Evolutionary conservation across 192 early-diverging fungal genomes (phyloP), one percentile per base, ranked within the genome.

Genomic region (Phycomyces nitens): DNA sequence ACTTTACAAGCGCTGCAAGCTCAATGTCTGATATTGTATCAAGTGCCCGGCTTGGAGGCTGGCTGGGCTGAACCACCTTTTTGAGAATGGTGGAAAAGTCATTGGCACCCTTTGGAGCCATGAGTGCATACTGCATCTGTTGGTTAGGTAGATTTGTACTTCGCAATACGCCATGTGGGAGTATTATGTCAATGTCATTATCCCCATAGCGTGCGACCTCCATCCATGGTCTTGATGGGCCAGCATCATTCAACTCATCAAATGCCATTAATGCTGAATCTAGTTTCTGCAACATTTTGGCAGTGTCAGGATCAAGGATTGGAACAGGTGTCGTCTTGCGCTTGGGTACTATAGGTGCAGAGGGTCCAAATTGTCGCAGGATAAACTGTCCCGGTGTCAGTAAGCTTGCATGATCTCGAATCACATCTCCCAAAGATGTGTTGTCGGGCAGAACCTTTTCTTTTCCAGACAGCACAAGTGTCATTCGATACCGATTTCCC

Each of bases 151-250:
- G 34, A 0, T n/a, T n/a, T 9, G 62, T 63, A 12, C 52, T 54
- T 54, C 62, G 27, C 0, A 63, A 21, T 4, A 63, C 27, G 0
- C 62, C 62, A 54, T 63, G 62, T 3, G 62, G 62, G 18, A 63
- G 26, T 18, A 53, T 34, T 1, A 63, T 53, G 27, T 63, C 62
- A 4, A 63, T 39, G 15, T 51, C 52, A 0, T 27, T 22, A 42
- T 54, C 52, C 9, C 44, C 44, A 47, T 14, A 47, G 11, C 44
- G 44, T n/a, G 44, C 44, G 3, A 47, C 44, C 18, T 14, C 44
- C 44, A 47, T 47, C 44, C 44, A 47, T 11, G 18, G 15, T n/a
- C 15, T 47, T 14, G 15, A 47, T 18, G 44, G 44, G 3, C 15
- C 15, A 2, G 11, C 18, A n/a, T 47, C 44, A 47, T 3, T n/a